Base-by-base conservation (phyloP, 352 stramenopile species). In the Phytophthora parvispora region DNA sequence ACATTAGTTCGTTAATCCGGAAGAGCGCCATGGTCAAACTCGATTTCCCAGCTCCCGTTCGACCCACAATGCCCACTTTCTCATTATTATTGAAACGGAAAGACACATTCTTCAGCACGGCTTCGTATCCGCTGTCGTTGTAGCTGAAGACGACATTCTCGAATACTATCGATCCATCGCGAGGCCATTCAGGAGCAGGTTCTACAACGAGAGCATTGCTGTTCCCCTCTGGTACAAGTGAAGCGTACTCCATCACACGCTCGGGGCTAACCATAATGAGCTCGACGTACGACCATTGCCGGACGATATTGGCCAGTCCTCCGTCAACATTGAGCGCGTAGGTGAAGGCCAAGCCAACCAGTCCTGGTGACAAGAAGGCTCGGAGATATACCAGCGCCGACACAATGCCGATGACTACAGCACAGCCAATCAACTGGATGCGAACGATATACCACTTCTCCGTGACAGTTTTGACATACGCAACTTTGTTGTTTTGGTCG, bases 11-110 rank as follows among this genome's bases (percentile, higher is more conserved):
- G 8, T 93, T 85, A 16, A 97, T 72, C n/a, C 93, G 81, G 70
- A 98, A 97, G 1, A 98, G 69, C 16, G 86, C 86, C 50, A 88
- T 76, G 13, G 89, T 88, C 7, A 97, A 64, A n/a, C 84, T 90
- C 42, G 69, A 90, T 67, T 98, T 98, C 20, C 90, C 90, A 20
- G 75, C 78, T 32, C 91, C 93, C 3, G 91, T 98, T 63, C 91
- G 70, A 16, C 91, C 91, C 13, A 97, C 83, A n/a, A 98, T 86
- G 38, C 90, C 93, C 67, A 93, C 87, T 62, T 89, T 87, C 50
- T 95, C 25, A 84, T 72, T 67, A 28, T 48, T 62, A 4, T 75
- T 67, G 22, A 65, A 67, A 22, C 48, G 53, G 47, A 76, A 69
- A 16, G 48, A 63, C 5, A 67, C 3, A 3, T 34, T 47, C 36